These are phyloP conservation scores for Aegilops tauschii DNA, from an alignment of 176 grass and related monocot species.

Conservation along the genomic window DNA sequence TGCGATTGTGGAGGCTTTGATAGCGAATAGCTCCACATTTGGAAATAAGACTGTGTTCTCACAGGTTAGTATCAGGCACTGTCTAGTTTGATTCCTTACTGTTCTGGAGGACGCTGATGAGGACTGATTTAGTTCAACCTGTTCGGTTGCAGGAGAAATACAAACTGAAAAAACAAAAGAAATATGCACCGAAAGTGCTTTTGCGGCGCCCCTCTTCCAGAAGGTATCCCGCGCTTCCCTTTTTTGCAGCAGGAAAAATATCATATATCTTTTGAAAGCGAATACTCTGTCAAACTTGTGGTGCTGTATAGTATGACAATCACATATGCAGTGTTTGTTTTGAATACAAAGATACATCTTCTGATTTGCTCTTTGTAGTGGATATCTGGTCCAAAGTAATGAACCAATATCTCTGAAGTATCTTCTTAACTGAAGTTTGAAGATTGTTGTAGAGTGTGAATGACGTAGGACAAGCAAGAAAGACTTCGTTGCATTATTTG, in stretches of 20 bases:
- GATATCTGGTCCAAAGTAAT: background rate
- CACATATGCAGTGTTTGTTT: background rate
- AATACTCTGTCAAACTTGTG: no score
- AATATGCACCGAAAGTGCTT: slow-evolving; percentile 92
- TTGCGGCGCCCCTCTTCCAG: slow-evolving; percentile 63
- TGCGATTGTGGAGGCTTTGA: slow-evolving; percentile 81
- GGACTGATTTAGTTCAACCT: slow-evolving; percentile 12
- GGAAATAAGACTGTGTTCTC: slow-evolving; percentile 75
- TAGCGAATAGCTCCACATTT: slow-evolving; percentile 88
- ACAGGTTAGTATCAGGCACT: slow-evolving; percentile 52
- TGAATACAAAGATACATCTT: background rate
- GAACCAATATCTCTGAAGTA: background rate
- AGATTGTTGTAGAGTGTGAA: background rate
- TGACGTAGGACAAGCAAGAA: background rate
- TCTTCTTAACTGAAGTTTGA: background rate
- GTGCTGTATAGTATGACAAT: no score
- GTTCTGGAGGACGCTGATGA: background rate
- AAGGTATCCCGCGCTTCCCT: slow-evolving; percentile 42
- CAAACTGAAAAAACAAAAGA: slow-evolving; percentile 97
- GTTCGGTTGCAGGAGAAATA: slow-evolving; percentile 81
- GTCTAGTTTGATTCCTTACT: background rate
- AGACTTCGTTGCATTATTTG: background rate
- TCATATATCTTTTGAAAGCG: no score
- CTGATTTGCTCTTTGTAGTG: background rate
- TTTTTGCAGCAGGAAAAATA: background rate